Evolutionary conservation across 1,284 basidiomycete genomes (phyloP).

Genomic region (Mycocalia duriaeana): DNA sequence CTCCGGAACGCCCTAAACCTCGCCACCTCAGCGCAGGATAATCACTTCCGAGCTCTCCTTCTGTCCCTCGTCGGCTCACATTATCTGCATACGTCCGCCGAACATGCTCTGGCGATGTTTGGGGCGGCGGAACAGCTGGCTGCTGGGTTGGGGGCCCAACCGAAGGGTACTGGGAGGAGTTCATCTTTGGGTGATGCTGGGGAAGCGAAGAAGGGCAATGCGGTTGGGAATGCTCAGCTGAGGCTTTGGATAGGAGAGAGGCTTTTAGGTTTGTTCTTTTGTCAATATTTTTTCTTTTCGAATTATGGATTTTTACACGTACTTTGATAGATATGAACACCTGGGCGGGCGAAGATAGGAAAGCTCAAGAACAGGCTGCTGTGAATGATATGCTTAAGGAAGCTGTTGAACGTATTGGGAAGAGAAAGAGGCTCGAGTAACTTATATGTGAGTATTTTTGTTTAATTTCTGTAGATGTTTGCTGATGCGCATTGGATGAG

Average conservation of each 20-base stretch:
- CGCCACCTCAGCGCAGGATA: conserved; percentile 56
- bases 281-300: conserved; percentile 3
- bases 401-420: too few species aligned
- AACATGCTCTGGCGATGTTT: conserved; percentile 63
- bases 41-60: conserved; percentile 63
- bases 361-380: conserved; percentile 33
- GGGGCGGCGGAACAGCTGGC: conserved; percentile 62
- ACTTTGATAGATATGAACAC: conserved; percentile 44
- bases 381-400: conserved; percentile 27
- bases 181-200: not conserved
- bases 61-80: conserved; percentile 63
- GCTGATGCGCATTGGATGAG: too few species aligned
- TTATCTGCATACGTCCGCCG: conserved; percentile 62
- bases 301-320: not conserved
- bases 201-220: conserved; percentile 11
- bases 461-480: too few species aligned
- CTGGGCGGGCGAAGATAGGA: conserved; percentile 41
- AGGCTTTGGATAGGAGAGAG: conserved; percentile 69
- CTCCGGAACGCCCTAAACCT: conserved; percentile 56
- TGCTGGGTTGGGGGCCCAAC: conserved; percentile 58
- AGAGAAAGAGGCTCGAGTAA: too few species aligned
- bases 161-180: conserved; percentile 9
- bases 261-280: conserved; percentile 42
- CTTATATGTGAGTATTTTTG: too few species aligned
- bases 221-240: conserved; percentile 56